Evolutionary conservation across 129 eudicot genomes (phyloP).

Genomic region (Scalesia atractyloides): DNA sequence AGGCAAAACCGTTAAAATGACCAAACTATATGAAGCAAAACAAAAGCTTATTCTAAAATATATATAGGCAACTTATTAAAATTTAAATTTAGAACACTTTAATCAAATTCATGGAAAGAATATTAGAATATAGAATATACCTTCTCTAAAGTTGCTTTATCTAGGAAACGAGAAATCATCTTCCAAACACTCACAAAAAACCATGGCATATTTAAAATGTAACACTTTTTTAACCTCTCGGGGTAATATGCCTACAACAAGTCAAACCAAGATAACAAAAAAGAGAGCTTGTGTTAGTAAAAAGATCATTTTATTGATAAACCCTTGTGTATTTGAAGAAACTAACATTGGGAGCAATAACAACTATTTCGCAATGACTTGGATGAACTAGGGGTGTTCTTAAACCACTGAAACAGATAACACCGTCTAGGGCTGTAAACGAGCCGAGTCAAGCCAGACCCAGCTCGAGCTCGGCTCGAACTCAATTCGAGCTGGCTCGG

Average conservation of each 20-base stretch:
- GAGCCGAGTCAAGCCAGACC: too few relatives aligned
- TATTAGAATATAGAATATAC: conserved; percentile 27
- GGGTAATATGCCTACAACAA: conserved; percentile 59
- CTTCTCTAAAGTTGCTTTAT: conserved; percentile 61
- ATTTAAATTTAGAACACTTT: too few relatives aligned
- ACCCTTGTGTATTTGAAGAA: neutral
- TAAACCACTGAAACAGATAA: too few relatives aligned
- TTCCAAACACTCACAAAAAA: conserved; percentile 61
- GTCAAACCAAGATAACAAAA: conserved; percentile 1
- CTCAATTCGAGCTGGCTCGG: too few relatives aligned
- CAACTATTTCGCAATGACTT: neutral
- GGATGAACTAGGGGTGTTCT: too few relatives aligned
- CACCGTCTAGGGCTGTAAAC: too few relatives aligned
- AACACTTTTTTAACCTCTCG: conserved; percentile 55
- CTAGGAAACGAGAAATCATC: conserved; percentile 55
- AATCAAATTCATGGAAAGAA: neutral
- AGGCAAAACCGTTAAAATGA: too few relatives aligned
- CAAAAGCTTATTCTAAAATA: too few relatives aligned
- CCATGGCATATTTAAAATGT: conserved; percentile 55
- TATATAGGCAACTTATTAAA: too few relatives aligned
- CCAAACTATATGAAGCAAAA: too few relatives aligned
- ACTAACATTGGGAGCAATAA: conserved; percentile 4
- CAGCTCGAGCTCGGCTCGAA: too few relatives aligned
- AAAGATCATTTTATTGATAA: neutral
- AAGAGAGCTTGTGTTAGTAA: neutral